Percentiles rank a stretch among this genome's conserved stretches.
These are phyloP conservation scores for Annulohypoxylon nitens DNA, from an alignment of 495 filamentous ascomycete genomes.

Conservation along the genomic window DNA sequence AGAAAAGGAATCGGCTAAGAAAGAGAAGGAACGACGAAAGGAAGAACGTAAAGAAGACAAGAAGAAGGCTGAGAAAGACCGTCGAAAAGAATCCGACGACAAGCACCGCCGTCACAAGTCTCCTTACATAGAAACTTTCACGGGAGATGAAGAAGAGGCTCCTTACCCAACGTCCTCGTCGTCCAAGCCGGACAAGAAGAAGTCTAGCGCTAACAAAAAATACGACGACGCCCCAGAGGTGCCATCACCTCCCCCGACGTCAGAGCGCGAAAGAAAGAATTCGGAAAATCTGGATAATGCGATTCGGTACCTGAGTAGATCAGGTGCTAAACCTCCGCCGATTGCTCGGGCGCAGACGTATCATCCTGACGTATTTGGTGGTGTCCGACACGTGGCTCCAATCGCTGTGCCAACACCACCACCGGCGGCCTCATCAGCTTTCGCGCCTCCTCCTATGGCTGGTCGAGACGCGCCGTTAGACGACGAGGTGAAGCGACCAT, in stretches of 20 bases:
- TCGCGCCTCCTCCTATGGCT: slow-evolving; percentile 45
- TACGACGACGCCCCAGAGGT: slow-evolving; percentile 47
- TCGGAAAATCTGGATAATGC: slow-evolving; percentile 46
- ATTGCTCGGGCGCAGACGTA: slow-evolving; percentile 51
- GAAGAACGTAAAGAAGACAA: slow-evolving; percentile 50
- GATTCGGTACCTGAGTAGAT: slow-evolving; percentile 46
- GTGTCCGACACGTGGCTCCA: slow-evolving; percentile 47
- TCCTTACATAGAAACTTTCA: slow-evolving; percentile 52
- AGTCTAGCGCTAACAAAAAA: slow-evolving; percentile 56
- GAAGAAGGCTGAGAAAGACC: slow-evolving; percentile 53
- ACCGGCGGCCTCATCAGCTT: slow-evolving; percentile 42
- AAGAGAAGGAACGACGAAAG: slow-evolving; percentile 46
- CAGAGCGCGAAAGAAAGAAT: slow-evolving; percentile 48
- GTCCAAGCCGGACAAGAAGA: slow-evolving; percentile 58
- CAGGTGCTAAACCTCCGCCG: slow-evolving; percentile 42
- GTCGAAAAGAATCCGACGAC: slow-evolving; percentile 54
- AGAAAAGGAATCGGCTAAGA: slow-evolving; percentile 40
- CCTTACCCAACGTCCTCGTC: slow-evolving; percentile 38
- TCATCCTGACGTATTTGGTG: slow-evolving; percentile 34
- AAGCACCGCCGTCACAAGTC: slow-evolving; percentile 53
- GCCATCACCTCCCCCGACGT: slow-evolving; percentile 17
- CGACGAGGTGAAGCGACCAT: slow-evolving; percentile 50
- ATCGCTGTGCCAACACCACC: slow-evolving; percentile 54
- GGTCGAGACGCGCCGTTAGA: slow-evolving; percentile 38
- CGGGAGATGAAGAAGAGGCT: slow-evolving; percentile 51